phyloP scores from a whole-genome alignment of 768 basidiomycete species.

The Mycena maculata region DNA sequence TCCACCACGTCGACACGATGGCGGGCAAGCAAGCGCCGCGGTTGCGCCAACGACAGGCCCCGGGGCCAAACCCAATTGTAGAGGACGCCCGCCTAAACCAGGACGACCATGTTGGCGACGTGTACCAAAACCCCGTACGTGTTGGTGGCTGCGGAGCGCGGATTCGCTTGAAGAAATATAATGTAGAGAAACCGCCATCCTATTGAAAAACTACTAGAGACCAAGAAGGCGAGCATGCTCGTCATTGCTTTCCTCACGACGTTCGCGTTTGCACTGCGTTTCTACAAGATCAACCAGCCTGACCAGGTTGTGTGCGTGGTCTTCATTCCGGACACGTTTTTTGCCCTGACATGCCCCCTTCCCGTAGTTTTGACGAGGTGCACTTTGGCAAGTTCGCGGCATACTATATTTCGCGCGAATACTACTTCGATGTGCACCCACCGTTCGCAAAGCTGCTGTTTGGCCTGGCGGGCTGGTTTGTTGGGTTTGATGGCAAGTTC shows the following conservation, averaged over 20 bases:
- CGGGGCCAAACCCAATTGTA: not conserved
- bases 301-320: slow-evolving; percentile 90
- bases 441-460: slow-evolving; percentile 96
- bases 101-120: slow-evolving; percentile 32
- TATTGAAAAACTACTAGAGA: slow-evolving; percentile 72
- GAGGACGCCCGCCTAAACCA: slow-evolving; percentile 30
- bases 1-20: too few species aligned
- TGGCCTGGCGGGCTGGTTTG: slow-evolving; percentile 94
- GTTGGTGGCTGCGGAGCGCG: slow-evolving; percentile 1
- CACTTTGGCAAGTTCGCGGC: slow-evolving; percentile 99
- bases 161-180: not conserved
- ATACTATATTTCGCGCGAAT: slow-evolving; percentile 91
- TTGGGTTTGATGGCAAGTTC: slow-evolving; percentile 95
- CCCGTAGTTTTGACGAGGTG: slow-evolving; percentile 90
- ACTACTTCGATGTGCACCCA: slow-evolving; percentile 99
- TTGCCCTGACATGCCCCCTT: slow-evolving; percentile 8
- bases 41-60: slow-evolving; percentile 30
- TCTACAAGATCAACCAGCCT: slow-evolving; percentile 95
- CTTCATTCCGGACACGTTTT: slow-evolving; percentile 5
- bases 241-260: slow-evolving; percentile 75
- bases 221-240: slow-evolving; percentile 68
- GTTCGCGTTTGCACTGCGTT: slow-evolving; percentile 84
- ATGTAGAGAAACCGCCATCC: slow-evolving; percentile 66
- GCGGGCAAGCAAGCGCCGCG: slow-evolving; percentile 32
- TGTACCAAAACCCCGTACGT: slow-evolving; percentile 31